Base-by-base conservation (phyloP, 23 red algal species). In the Cyanidium caldarium region DNA sequence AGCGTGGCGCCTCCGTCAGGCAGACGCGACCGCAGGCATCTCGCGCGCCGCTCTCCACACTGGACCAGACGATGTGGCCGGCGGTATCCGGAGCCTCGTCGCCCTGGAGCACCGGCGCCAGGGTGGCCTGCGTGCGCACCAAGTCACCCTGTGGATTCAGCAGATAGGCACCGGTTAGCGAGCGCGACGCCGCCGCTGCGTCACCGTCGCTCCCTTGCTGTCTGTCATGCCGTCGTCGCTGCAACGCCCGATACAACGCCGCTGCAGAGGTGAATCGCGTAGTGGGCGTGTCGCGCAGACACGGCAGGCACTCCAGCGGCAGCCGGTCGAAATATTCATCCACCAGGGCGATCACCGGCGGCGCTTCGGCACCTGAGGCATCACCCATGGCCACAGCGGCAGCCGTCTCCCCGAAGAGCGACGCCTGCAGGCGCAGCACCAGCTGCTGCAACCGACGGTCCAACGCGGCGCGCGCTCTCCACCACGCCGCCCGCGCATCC, bases 111-210 rank as follows among this genome's bases (percentile, higher is more conserved):
- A 79, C 45, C 19, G 65, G 45, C 45, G 44, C 42, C 57, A 94
- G 86, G 42, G 41, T 65, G 7, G 65, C 71, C 35, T 87, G 72
- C 10, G 82, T 94, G 36, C 44, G 19, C 20, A 44, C 21, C 37
- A 94, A 66, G 57, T 94, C 89, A 40, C 89, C 82, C 35, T 36
- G 38, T 1, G 89, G 89, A 69, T 94, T 87, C 16, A 94, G 68
- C 26, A 94, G 3, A 37, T 76, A 94, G 36, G 80, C 77, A 14
- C 51, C 51, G 7, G 31, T 28, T 25, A 28, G n/a, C 7, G 10
- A 14, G 40, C 40, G 40, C 5, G 51, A 28, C 51, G 31, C 7
- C n/a, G 41, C 41, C 13, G 12, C 41, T n/a, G n/a, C n/a, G n/a
- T n/a, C n/a, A n/a, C n/a, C n/a, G n/a, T n/a, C n/a, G n/a, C n/a